These are phyloP conservation scores for Heritiera littoralis DNA, from an alignment of 345 rosid species.

Conservation along the genomic window DNA sequence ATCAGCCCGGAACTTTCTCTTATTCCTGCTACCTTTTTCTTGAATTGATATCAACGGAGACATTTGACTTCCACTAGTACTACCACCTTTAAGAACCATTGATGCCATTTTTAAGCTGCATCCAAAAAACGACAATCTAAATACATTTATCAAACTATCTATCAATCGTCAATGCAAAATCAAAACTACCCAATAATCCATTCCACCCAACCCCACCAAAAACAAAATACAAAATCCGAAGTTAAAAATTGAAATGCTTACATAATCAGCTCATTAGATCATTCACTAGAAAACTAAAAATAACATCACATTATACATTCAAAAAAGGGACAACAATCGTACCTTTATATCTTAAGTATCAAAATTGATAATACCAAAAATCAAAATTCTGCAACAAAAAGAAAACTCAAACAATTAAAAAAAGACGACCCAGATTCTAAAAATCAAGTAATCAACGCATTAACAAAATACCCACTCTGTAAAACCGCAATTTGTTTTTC, in stretches of 20 bases:
- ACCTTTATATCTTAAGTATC: conserved; percentile 21
- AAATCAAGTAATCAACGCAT: background rate
- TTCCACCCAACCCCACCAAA: background rate
- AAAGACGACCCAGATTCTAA: background rate
- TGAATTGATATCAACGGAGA: conserved; percentile 54
- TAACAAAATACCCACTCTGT: background rate
- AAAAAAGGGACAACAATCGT: background rate
- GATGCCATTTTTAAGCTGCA: conserved; percentile 66
- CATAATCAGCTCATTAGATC: conserved; percentile 23
- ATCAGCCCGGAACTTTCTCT: conserved; percentile 84
- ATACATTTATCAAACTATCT: conserved; percentile 10
- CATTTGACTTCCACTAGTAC: conserved; percentile 44
- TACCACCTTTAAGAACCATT: conserved; percentile 55
- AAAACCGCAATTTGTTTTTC: background rate
- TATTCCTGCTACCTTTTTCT: conserved; percentile 85
- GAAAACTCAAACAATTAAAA: conserved; percentile 6
- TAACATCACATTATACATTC: conserved; percentile 12
- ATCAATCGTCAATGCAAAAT: conserved; percentile 19
- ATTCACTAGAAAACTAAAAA: conserved; percentile 21
- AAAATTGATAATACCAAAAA: conserved; percentile 15
- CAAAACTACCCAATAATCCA: conserved; percentile 9
- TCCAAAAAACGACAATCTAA: conserved; percentile 12
- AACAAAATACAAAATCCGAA: background rate
- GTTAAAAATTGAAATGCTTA: conserved; percentile 6
- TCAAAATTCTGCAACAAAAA: conserved; percentile 18